A percentile compares a stretch with the other conserved stretches of the same genome.
phyloP scores from a whole-genome alignment of 257 asterid genomes.

The Dorcoceras hygrometricum region DNA sequence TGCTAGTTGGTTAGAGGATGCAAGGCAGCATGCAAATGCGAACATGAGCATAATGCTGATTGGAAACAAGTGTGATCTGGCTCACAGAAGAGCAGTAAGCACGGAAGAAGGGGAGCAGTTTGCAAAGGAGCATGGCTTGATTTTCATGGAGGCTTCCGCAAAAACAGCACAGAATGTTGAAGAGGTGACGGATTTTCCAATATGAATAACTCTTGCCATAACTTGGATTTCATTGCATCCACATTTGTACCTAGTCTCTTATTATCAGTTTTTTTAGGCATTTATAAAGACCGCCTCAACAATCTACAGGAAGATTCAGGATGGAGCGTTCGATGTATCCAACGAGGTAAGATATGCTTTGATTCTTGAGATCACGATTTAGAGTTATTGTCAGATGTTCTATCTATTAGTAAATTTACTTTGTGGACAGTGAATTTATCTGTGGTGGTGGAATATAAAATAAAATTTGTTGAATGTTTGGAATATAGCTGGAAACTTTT shows the following conservation, averaged over 20 bases:
- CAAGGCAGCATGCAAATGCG: constrained; percentile 69
- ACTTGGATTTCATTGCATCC: constrained; percentile 1
- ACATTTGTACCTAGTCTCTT: neutral
- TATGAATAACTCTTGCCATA: neutral
- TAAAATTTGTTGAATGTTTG: neutral
- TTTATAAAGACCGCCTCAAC: constrained; percentile 73
- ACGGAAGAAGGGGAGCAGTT: constrained; percentile 79
- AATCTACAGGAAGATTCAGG: constrained; percentile 74
- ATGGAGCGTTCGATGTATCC: constrained; percentile 75
- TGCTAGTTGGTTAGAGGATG: constrained; percentile 84
- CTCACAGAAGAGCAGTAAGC: constrained; percentile 83
- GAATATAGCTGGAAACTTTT: neutral
- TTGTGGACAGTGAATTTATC: neutral
- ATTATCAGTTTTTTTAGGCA: constrained; percentile 44
- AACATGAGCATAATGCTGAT: constrained; percentile 75
- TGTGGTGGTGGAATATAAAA: neutral
- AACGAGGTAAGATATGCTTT: constrained; percentile 52
- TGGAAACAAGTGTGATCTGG: constrained; percentile 70
- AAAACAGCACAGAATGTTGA: constrained; percentile 86
- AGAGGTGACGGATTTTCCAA: constrained; percentile 44
- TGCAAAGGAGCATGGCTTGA: constrained; percentile 72
- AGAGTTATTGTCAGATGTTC: neutral
- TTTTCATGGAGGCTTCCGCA: constrained; percentile 89
- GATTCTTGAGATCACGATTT: constrained; percentile 1
- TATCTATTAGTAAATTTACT: neutral